These are phyloP conservation scores for Pharnaceum exiguum DNA, from an alignment of 148 eudicot genomes.

Conservation along the genomic window DNA sequence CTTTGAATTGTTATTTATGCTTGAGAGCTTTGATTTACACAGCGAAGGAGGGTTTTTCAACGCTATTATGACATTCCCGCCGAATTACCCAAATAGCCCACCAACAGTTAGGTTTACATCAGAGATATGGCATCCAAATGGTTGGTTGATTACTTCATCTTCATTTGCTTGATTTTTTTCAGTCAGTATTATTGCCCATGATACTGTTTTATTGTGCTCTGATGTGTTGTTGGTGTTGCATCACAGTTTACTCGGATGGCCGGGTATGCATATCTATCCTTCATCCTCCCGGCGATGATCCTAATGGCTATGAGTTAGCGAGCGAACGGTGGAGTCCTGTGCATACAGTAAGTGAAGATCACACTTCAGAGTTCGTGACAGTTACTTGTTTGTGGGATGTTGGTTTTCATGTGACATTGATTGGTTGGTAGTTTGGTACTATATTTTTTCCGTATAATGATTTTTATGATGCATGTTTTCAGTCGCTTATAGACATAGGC, in stretches of 20 bases:
- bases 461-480: too few relatives aligned
- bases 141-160: conserved; percentile 24
- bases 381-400: not conserved
- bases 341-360: conserved; percentile 64
- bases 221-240: not conserved
- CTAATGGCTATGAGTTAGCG: conserved; percentile 97
- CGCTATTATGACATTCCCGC: conserved; percentile 68
- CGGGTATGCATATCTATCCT: conserved; percentile 96
- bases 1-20: not conserved
- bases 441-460: too few relatives aligned
- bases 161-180: not conserved
- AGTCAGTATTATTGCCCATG: not conserved
- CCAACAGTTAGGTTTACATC: conserved; percentile 71
- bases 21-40: conserved; percentile 13
- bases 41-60: conserved; percentile 80
- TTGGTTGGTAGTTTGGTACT: not conserved
- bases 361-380: not conserved
- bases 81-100: conserved; percentile 66
- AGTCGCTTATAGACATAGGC: too few relatives aligned
- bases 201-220: not conserved
- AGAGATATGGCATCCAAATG: conserved; percentile 83
- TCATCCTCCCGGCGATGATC: conserved; percentile 99
- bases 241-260: conserved; percentile 80
- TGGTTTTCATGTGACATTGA: not conserved
- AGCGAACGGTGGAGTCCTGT: conserved; percentile 99